These are phyloP conservation scores for Aspergillus bertholletiae DNA, from an alignment of 495 filamentous ascomycete species.

Conservation along the genomic window DNA sequence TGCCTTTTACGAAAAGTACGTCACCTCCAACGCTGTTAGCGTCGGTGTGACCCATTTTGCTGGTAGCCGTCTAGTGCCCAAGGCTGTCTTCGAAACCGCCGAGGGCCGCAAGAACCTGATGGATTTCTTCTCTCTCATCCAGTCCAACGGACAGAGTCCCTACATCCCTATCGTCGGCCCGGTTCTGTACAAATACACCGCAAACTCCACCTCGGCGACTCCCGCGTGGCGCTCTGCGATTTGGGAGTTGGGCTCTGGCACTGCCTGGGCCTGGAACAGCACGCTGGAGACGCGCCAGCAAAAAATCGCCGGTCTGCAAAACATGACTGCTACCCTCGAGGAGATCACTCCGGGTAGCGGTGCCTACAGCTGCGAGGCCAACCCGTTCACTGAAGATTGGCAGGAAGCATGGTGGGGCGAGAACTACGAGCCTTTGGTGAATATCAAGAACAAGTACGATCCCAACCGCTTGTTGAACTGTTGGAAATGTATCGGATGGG, in stretches of 20 bases:
- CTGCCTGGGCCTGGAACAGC: slow-evolving; percentile 33
- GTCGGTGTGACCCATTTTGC: slow-evolving; percentile 30
- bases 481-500: slow-evolving; percentile 44
- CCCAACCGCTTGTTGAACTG: slow-evolving; percentile 42
- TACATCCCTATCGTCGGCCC: slow-evolving; percentile 30
- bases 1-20: slow-evolving; percentile 34
- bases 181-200: slow-evolving; percentile 23
- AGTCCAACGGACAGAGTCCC: slow-evolving; percentile 17
- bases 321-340: slow-evolving; percentile 32
- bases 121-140: slow-evolving; percentile 12
- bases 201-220: slow-evolving; percentile 32
- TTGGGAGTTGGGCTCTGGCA: slow-evolving; percentile 34
- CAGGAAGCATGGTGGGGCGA: slow-evolving; percentile 46
- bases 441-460: slow-evolving; percentile 46
- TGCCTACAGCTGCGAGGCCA: slow-evolving; percentile 46
- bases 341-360: slow-evolving; percentile 40
- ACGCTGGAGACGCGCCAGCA: slow-evolving; percentile 28
- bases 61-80: slow-evolving; percentile 36
- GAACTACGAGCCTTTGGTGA: slow-evolving; percentile 36
- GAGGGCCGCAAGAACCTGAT: slow-evolving; percentile 25
- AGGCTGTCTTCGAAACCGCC: slow-evolving; percentile 21
- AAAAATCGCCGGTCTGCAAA: slow-evolving; percentile 28
- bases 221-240: slow-evolving; percentile 43
- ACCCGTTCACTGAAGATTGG: slow-evolving; percentile 42
- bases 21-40: slow-evolving; percentile 24